Evolutionary conservation across 441 rosid species (phyloP).

Genomic region (Adansonia grandidieri): DNA sequence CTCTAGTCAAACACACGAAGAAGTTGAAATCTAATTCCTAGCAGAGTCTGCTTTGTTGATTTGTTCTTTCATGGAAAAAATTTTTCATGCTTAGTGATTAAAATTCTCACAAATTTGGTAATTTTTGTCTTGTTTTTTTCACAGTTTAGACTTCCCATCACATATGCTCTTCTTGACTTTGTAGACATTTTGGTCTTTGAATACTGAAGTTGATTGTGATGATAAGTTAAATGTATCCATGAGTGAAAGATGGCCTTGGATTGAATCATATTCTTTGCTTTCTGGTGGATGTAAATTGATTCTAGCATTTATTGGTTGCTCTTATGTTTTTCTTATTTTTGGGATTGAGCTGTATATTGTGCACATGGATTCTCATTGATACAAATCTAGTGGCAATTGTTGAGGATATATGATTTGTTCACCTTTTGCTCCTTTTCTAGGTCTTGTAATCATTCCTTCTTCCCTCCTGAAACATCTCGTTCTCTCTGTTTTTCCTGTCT

Average conservation of each 20-base stretch:
- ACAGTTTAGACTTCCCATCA: background rate
- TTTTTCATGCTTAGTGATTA: conserved; percentile 7
- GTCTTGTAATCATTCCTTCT: background rate
- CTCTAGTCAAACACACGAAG: conserved; percentile 51
- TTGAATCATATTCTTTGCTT: conserved; percentile 19
- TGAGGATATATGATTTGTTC: background rate
- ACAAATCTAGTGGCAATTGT: background rate
- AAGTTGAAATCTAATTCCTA: conserved; percentile 50
- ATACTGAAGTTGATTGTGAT: conserved; percentile 12
- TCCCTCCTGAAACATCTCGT: no score
- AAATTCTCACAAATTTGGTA: conserved; percentile 1
- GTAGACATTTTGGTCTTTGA: conserved; percentile 14
- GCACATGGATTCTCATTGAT: background rate
- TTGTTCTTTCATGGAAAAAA: conserved; percentile 9
- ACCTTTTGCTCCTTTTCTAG: background rate
- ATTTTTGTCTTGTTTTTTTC: background rate
- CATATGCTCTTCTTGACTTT: conserved; percentile 2
- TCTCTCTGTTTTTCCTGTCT: no score
- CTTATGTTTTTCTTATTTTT: background rate
- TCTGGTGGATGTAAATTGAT: background rate
- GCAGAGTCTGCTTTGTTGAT: conserved; percentile 19
- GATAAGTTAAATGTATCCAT: conserved; percentile 5
- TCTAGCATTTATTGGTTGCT: background rate
- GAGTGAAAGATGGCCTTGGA: background rate
- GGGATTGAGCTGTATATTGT: background rate